phyloP scores from a whole-genome alignment of 2,329 filamentous ascomycete genomes.

The Phyllachora maydis region DNA sequence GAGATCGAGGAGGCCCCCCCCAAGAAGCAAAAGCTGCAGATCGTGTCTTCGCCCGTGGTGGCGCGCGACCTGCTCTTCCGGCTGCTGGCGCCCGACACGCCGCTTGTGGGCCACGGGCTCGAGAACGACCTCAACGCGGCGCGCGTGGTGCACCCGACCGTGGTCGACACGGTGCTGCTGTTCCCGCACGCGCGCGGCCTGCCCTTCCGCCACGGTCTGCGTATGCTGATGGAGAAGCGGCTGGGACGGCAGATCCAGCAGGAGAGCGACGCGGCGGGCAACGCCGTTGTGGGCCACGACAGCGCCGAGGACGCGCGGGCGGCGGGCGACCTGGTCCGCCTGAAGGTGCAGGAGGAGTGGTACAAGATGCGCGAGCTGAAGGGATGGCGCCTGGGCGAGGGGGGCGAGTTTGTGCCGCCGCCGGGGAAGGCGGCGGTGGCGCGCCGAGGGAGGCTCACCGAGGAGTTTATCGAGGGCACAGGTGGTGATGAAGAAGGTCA shows the following conservation, averaged over 20 bases:
- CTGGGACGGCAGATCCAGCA: constrained; percentile 65
- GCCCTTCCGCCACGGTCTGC: constrained; percentile 61
- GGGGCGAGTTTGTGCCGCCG: constrained; percentile 20
- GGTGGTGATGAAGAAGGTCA: too few species aligned
- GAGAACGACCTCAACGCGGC: constrained; percentile 87
- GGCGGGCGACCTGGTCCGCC: constrained; percentile 66
- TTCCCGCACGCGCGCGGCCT: constrained; percentile 63
- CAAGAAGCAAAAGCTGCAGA: constrained; percentile 30
- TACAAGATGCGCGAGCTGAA: constrained; percentile 36
- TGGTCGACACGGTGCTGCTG: constrained; percentile 72
- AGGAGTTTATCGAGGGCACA: constrained; percentile 17
- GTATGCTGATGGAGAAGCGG: constrained; percentile 46
- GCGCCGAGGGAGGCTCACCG: constrained; percentile 11
- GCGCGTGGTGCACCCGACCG: constrained; percentile 63
- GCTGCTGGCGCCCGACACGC: constrained; percentile 54
- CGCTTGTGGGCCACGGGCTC: constrained; percentile 78
- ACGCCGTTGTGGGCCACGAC: constrained; percentile 51
- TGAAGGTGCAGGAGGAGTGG: constrained; percentile 53
- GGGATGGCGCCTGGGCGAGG: constrained; percentile 45
- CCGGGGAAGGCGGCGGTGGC: constrained; percentile 6
- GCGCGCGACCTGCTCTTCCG: constrained; percentile 64
- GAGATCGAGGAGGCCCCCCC: constrained; percentile 3
- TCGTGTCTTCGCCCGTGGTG: constrained; percentile 53
- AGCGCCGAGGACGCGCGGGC: constrained; percentile 80
- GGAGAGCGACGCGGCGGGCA: constrained; percentile 22